These are phyloP conservation scores for Ustulina deusta DNA, from an alignment of 2,329 filamentous ascomycete genomes.

Conservation along the genomic window DNA sequence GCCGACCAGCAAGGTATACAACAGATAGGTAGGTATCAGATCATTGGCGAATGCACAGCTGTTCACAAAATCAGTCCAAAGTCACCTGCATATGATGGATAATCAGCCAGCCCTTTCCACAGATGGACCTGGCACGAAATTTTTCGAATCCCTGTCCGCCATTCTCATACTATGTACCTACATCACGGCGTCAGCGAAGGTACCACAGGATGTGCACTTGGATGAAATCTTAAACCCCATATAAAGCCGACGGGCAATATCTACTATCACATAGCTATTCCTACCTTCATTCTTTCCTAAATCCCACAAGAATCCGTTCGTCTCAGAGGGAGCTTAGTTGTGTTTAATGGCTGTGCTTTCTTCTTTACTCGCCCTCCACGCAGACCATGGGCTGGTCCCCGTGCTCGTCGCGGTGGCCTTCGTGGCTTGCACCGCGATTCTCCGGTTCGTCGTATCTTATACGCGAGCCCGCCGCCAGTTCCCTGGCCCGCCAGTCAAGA, in stretches of 20 bases:
- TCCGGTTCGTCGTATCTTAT: conserved; percentile 33
- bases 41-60: conserved; percentile 14
- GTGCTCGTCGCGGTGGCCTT: conserved; percentile 15
- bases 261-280: background rate
- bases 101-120: conserved; percentile 16
- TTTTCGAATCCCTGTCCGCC: conserved; percentile 17
- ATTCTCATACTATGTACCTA: conserved; percentile 10
- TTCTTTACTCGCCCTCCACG: conserved; percentile 22
- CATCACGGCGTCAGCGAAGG: background rate
- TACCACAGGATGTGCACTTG: background rate
- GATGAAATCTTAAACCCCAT: background rate
- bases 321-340: conserved; percentile 5
- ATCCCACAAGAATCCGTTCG: background rate
- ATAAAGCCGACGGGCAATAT: conserved; percentile 15
- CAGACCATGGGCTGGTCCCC: conserved; percentile 25
- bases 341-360: conserved; percentile 31
- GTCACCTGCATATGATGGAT: conserved; percentile 17
- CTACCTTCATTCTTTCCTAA: background rate
- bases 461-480: conserved; percentile 34
- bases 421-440: conserved; percentile 18
- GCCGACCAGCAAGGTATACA: background rate
- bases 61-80: background rate
- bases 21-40: background rate
- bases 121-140: background rate
- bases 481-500: conserved; percentile 34